These are phyloP conservation scores for Linnemannia hyalina DNA, from an alignment of 192 early-diverging fungal genomes.

Conservation along the genomic window DNA sequence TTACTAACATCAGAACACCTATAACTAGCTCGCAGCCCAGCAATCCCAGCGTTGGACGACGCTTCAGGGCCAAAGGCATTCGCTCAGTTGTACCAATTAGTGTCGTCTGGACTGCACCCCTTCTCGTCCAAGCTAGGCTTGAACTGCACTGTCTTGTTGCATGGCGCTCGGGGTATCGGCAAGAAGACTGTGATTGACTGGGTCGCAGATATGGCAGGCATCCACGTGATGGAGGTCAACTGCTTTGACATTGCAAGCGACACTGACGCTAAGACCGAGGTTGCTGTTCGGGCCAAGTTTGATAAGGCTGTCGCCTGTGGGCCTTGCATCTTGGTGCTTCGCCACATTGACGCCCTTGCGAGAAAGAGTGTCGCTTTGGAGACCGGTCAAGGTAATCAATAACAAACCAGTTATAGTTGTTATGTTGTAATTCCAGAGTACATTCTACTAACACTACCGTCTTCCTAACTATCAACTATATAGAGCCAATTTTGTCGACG, in stretches of 20 bases:
- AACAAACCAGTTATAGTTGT: not conserved
- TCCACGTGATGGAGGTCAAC: conserved; percentile 84
- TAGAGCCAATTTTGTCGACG: conserved; percentile 66
- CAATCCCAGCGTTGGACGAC: conserved; percentile 50
- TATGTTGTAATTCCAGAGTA: not conserved
- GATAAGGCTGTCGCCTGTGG: conserved; percentile 81
- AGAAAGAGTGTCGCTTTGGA: conserved; percentile 69
- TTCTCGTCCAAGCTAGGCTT: conserved; percentile 75
- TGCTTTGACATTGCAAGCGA: conserved; percentile 86
- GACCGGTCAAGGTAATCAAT: conserved; percentile 64
- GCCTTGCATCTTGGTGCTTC: conserved; percentile 88
- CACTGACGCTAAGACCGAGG: conserved; percentile 84
- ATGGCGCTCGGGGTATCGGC: conserved; percentile 87
- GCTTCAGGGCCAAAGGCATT: conserved; percentile 56
- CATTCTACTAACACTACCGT: not conserved
- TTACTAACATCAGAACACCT: not conserved
- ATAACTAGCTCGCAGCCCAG: conserved; percentile 43
- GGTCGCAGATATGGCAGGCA: conserved; percentile 78
- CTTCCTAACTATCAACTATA: not conserved
- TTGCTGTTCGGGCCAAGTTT: conserved; percentile 78
- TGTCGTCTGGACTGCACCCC: conserved; percentile 82
- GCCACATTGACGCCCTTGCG: conserved; percentile 83
- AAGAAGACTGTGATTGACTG: conserved; percentile 79
- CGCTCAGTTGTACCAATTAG: conserved; percentile 67
- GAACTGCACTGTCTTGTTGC: conserved; percentile 78